These are phyloP conservation scores for Protea cynaroides DNA, from an alignment of 164 flowering plant species.

Conservation along the genomic window DNA sequence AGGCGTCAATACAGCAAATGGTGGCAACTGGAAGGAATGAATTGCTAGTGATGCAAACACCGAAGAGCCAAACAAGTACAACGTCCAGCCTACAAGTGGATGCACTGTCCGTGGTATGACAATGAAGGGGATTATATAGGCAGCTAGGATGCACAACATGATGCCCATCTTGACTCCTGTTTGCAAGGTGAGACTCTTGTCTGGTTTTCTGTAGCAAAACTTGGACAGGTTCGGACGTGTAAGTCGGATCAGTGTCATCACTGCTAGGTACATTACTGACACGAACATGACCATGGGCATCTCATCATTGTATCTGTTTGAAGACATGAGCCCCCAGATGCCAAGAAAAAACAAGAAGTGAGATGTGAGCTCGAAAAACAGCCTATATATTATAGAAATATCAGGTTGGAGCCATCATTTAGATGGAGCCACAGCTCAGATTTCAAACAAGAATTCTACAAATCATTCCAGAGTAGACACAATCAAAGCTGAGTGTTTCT, in stretches of 20 bases:
- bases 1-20: conserved; percentile 51
- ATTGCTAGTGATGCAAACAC: conserved; percentile 49
- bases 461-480: no score
- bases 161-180: conserved; percentile 49
- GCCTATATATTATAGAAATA: neutral
- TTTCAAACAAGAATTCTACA: no score
- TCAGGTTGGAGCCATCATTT: no score
- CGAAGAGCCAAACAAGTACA: conserved; percentile 68
- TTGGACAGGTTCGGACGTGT: conserved; percentile 71
- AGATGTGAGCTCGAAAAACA: neutral
- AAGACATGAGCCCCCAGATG: neutral
- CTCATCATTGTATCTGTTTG: conserved; percentile 64
- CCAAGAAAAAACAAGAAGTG: neutral
- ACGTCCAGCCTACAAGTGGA: conserved; percentile 78
- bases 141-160: conserved; percentile 58
- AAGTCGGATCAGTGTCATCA: conserved; percentile 51
- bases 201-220: conserved; percentile 59
- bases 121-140: conserved; percentile 67
- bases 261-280: conserved; percentile 47
- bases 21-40: conserved; percentile 62
- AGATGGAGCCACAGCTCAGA: no score
- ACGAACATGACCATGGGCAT: conserved; percentile 50
- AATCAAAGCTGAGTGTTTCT: no score
- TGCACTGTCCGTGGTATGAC: conserved; percentile 75
- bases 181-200: conserved; percentile 46